Evolutionary conservation across 2,329 filamentous ascomycete species (phyloP).

Genomic region (Meredithiella fracta): DNA sequence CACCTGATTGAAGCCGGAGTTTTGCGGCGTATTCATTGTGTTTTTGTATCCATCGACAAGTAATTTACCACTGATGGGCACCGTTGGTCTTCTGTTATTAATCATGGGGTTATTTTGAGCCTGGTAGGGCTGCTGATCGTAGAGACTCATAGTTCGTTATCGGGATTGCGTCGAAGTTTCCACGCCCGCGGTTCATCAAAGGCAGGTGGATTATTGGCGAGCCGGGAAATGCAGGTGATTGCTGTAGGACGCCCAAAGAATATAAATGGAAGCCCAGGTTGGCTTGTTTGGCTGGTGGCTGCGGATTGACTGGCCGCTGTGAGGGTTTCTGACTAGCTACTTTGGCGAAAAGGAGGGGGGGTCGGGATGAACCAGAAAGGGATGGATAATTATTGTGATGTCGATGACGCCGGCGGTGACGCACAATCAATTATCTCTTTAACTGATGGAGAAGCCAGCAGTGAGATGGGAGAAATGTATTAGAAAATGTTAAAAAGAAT

Average conservation of each 20-base stretch:
- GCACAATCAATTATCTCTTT: background rate
- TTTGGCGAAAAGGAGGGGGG: conserved; percentile 8
- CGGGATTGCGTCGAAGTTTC: background rate
- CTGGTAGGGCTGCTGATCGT: background rate
- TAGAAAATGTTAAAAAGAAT: background rate
- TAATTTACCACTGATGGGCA: conserved; percentile 7
- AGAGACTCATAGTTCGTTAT: background rate
- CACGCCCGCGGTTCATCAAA: background rate
- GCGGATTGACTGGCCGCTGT: no score
- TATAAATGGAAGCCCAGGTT: conserved; percentile 2
- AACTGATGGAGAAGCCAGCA: background rate
- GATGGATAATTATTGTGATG: background rate
- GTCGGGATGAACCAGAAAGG: background rate
- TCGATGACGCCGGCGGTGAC: conserved; percentile 1
- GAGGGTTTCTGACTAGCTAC: background rate
- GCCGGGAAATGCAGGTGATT: conserved; percentile 2
- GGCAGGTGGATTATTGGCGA: conserved; percentile 1
- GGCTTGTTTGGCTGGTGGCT: background rate
- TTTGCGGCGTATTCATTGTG: conserved; percentile 7
- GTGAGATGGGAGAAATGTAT: background rate
- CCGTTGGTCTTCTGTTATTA: background rate
- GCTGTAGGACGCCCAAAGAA: background rate
- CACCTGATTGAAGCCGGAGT: conserved; percentile 9
- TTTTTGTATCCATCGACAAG: conserved; percentile 13
- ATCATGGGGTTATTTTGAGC: conserved; percentile 1